Conservation (phyloP, 2,329 filamentous ascomycete species). For the Ophiocordyceps camponoti-rufipedis region DNA sequence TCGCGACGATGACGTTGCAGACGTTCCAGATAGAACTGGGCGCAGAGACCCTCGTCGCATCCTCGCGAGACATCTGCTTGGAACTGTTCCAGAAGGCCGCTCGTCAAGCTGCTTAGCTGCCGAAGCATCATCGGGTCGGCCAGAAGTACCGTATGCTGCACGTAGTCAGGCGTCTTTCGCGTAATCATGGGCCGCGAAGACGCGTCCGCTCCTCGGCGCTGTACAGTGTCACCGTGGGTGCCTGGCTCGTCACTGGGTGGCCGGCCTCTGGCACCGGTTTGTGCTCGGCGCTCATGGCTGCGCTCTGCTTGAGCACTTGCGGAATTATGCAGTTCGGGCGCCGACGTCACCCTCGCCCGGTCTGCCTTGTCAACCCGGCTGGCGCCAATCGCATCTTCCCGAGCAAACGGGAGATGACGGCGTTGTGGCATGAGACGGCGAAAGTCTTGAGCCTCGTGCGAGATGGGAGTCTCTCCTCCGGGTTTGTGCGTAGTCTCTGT, state of each 20-base stretch:
- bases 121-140: conserved; percentile 8
- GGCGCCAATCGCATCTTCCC: not conserved
- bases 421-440: conserved; percentile 12
- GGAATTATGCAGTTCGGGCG: not conserved
- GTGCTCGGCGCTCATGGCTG: not conserved
- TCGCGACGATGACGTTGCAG: conserved; percentile 9
- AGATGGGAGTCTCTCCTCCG: not conserved
- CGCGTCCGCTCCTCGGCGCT: not conserved
- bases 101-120: conserved; percentile 9
- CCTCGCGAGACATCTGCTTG: conserved; percentile 10
- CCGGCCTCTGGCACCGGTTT: not conserved
- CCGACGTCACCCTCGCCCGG: not conserved
- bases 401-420: conserved; percentile 10
- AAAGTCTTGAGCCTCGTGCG: conserved; percentile 5
- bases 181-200: not conserved
- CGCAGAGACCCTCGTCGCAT: conserved; percentile 6
- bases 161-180: not conserved
- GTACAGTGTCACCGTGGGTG: not conserved
- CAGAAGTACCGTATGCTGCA: conserved; percentile 7
- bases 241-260: not conserved
- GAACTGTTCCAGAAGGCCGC: conserved; percentile 14
- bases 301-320: not conserved
- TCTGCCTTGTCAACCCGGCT: not conserved
- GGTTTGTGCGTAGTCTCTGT: not conserved
- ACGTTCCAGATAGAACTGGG: conserved; percentile 13